Percentiles rank a stretch among this genome's conserved stretches.
Conservation (phyloP, 306 rosid species). For the Hippophae tibetana region DNA sequence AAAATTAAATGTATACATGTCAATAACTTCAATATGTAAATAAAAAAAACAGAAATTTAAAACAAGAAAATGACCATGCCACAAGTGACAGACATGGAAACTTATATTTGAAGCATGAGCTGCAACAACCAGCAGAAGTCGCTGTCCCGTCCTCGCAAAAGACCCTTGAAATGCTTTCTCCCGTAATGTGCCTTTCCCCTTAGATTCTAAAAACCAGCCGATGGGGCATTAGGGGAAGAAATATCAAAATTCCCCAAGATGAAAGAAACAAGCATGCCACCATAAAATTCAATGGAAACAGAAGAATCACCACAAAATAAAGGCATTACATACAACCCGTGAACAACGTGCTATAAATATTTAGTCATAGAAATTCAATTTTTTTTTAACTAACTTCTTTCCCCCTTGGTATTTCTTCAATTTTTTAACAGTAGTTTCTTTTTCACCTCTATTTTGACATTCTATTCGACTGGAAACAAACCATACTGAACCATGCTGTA, state of each 20-base stretch:
- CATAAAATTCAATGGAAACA: constrained; percentile 12
- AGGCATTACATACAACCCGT: constrained; percentile 23
- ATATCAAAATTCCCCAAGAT: constrained; percentile 32
- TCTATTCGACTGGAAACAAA: constrained; percentile 30
- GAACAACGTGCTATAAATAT: constrained; percentile 26
- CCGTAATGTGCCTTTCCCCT: constrained; percentile 38
- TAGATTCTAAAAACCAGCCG: constrained; percentile 44
- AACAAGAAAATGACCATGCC: constrained; percentile 1
- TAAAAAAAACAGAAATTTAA: not conserved
- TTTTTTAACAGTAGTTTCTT: constrained; percentile 23
- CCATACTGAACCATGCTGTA: constrained; percentile 26
- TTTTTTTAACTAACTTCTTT: constrained; percentile 5
- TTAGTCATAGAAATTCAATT: constrained; percentile 18
- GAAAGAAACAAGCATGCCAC: constrained; percentile 31
- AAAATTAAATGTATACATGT: constrained; percentile 25
- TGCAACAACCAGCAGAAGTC: constrained; percentile 20
- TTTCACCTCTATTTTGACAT: constrained; percentile 19
- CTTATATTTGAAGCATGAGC: constrained; percentile 6
- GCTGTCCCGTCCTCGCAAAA: not conserved
- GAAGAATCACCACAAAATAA: constrained; percentile 22
- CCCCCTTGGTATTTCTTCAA: constrained; percentile 9
- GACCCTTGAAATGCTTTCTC: not conserved
- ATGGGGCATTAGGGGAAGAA: constrained; percentile 37
- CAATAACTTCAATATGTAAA: constrained; percentile 5
- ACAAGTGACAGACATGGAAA: not conserved